Evolutionary conservation across 345 rosid genomes (phyloP).

Genomic region (Odontarrhena argentea): DNA sequence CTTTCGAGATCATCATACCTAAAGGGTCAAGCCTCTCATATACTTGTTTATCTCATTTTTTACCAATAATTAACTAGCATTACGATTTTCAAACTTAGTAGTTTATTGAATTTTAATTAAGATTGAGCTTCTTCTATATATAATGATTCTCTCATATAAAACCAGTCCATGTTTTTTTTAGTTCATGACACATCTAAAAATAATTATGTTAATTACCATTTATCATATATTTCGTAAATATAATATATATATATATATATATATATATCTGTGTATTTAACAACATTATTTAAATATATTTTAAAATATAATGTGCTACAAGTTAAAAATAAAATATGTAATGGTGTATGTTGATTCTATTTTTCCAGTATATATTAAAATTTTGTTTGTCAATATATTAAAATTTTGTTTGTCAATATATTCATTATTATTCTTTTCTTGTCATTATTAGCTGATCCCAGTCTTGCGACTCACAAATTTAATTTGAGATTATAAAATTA

Average conservation of each 20-base stretch:
- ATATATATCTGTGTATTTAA: too few relatives aligned
- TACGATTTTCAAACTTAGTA: not conserved
- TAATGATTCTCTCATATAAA: too few relatives aligned
- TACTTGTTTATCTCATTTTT: not conserved
- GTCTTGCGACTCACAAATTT: slow-evolving; percentile 13
- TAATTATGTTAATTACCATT: too few relatives aligned
- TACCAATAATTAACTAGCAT: not conserved
- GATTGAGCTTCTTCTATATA: not conserved
- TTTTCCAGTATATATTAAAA: not conserved
- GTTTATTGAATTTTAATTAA: not conserved
- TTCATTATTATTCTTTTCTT: not conserved
- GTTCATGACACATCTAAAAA: too few relatives aligned
- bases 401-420: not conserved
- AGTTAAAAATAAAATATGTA: not conserved
- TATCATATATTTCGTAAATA: too few relatives aligned
- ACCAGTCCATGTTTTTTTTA: too few relatives aligned
- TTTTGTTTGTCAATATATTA: not conserved
- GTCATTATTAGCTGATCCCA: slow-evolving; percentile 5
- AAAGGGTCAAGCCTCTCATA: slow-evolving; percentile 17
- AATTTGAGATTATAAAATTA: slow-evolving; percentile 15
- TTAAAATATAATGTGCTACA: not conserved
- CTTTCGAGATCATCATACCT: slow-evolving; percentile 16
- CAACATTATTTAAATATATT: too few relatives aligned
- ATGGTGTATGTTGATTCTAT: too few relatives aligned
- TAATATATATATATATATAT: too few relatives aligned